Evolutionary conservation across 2,329 filamentous ascomycete genomes (phyloP), one percentile per base, ranked within the genome.

Genomic region (Talaromyces rugulosus): DNA sequence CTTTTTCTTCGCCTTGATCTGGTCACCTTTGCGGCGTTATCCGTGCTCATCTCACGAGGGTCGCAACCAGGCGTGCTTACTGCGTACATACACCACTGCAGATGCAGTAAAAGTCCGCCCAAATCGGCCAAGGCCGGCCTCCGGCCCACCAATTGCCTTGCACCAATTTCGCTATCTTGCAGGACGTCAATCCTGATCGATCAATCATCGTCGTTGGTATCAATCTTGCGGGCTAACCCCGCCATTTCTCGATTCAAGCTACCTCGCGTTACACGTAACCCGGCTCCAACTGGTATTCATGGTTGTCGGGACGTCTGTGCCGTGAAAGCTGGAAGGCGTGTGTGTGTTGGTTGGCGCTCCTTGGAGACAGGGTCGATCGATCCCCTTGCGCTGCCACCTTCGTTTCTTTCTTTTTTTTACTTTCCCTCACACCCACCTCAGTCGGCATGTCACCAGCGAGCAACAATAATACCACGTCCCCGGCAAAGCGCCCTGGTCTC

Each of bases 401-500:
- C 8, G 14, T 52, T 31, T 56, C 40, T 51, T 33, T 27, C 30
- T 51, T 50, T 53, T 18, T 18, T n/a, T 57, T 18, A 12, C 9
- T 6, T 18, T 47, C 7, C 27, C 44, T 18, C 11, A 47, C 18
- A 27, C n/a, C 11, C 18, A 40, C 30, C n/a, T 36, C 53, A 57
- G 16, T 44, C 52, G 53, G 40, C 57, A 63, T 63, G 61, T 58
- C 61, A 51, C 61, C 61, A 50, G 50, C 47, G 27, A 60, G 28
- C 58, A 63, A 60, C 44, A 62, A 42, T 55, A 74, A 66, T 66
- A 75, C 70, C 18, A 71, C 74, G 30, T 76, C 75, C 59, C 74
- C 75, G 34, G 72, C 74, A 63, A 77, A 76, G 71, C 74, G 75
- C 66, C 75, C 75, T 59, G 74, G 71, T 59, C 69, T 77, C 64